phyloP scores from a whole-genome alignment of 1,284 basidiomycete genomes.

The Pseudozyma sp. region DNA sequence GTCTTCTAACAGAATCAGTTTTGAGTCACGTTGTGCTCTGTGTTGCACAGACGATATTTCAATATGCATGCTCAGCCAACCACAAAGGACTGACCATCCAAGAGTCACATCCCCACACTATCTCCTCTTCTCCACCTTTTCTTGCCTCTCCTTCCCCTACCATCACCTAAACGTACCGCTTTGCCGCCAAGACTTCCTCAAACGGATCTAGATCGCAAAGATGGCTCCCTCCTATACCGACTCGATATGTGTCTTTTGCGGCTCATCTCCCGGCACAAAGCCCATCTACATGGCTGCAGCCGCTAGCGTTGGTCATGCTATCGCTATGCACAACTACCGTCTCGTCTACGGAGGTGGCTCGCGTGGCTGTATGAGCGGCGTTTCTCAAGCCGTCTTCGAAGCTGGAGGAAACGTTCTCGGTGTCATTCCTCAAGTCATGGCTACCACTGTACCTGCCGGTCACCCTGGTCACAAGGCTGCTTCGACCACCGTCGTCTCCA shows the following conservation, averaged over 20 bases:
- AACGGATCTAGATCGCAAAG: neutral
- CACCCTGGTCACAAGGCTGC: conserved; percentile 49
- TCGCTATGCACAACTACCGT: conserved; percentile 76
- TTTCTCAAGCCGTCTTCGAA: conserved; percentile 78
- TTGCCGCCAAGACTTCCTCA: neutral
- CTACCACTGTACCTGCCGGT: conserved; percentile 58
- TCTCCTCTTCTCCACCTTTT: neutral
- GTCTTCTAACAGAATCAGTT: no score
- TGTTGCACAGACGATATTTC: no score
- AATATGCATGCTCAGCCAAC: conserved; percentile 12
- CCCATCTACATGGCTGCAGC: conserved; percentile 57
- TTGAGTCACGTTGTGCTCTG: no score
- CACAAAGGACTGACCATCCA: neutral
- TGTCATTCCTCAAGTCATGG: conserved; percentile 82
- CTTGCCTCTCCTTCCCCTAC: neutral
- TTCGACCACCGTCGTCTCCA: conserved; percentile 31
- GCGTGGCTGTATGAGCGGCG: conserved; percentile 86
- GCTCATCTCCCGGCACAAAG: conserved; percentile 60
- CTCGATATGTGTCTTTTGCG: conserved; percentile 69
- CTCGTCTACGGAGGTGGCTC: conserved; percentile 89
- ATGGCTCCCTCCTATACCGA: conserved; percentile 38
- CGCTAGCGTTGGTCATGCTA: conserved; percentile 78
- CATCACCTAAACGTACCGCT: neutral
- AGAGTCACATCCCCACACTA: neutral
- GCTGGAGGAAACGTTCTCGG: conserved; percentile 83